A percentile compares a stretch with the other conserved stretches of the same genome.
These are phyloP conservation scores for Dipsacomyces acuminosporus DNA, from an alignment of 371 early-diverging fungal genomes.

Conservation along the genomic window DNA sequence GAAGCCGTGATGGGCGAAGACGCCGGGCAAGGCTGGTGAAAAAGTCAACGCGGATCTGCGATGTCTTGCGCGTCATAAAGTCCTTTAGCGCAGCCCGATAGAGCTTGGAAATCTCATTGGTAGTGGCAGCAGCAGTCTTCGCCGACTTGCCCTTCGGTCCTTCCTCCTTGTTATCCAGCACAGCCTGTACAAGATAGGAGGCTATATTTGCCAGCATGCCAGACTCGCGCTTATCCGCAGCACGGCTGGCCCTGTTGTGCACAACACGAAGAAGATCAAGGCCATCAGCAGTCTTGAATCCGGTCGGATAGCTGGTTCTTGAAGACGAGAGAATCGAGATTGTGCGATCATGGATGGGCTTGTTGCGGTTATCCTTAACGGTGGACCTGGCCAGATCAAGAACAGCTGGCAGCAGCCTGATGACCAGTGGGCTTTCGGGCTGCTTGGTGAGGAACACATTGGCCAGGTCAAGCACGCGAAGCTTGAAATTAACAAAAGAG, in stretches of 20 bases:
- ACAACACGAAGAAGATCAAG: conserved; percentile 58
- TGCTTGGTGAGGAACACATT: conserved; percentile 69
- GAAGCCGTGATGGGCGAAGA: conserved; percentile 61
- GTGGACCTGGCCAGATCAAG: conserved; percentile 57
- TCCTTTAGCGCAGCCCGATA: conserved; percentile 55
- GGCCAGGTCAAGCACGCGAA: conserved; percentile 77
- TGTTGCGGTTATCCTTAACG: conserved; percentile 54
- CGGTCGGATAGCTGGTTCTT: conserved; percentile 53
- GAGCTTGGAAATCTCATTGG: conserved; percentile 23
- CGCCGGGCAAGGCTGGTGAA: conserved; percentile 60
- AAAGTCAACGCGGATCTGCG: conserved; percentile 59
- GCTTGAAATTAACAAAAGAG: conserved; percentile 79
- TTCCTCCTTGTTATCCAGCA: conserved; percentile 48
- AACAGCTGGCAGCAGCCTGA: conserved; percentile 65
- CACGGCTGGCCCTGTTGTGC: conserved; percentile 60
- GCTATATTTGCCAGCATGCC: conserved; percentile 20
- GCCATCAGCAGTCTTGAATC: conserved; percentile 51
- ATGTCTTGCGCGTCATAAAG: conserved; percentile 66
- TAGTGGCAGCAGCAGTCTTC: background rate
- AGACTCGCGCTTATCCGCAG: conserved; percentile 31
- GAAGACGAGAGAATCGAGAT: conserved; percentile 49
- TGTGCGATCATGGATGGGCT: conserved; percentile 66
- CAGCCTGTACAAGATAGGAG: conserved; percentile 29
- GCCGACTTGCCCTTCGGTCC: background rate
- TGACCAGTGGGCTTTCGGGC: conserved; percentile 63